Evolutionary conservation across 257 asterid species (phyloP).

Genomic region (Lantana camara): DNA sequence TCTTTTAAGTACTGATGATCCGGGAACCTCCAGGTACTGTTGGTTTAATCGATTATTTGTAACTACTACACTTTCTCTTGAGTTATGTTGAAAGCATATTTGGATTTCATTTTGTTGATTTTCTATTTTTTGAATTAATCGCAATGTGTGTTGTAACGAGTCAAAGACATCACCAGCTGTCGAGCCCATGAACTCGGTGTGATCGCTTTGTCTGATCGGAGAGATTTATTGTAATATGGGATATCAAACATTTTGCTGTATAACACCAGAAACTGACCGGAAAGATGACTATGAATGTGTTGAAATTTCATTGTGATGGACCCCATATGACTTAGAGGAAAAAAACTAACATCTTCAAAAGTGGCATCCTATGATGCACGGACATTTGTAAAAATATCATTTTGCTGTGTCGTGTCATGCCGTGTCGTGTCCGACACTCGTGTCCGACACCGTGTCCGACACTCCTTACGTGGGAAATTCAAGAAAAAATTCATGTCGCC

Average conservation of each 20-base stretch:
- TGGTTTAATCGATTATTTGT: neutral
- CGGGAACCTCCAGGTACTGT: slow-evolving; percentile 48
- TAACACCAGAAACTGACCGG: neutral
- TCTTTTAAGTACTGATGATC: slow-evolving; percentile 51
- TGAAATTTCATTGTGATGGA: slow-evolving; percentile 7
- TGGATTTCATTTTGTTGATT: neutral
- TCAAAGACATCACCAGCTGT: neutral
- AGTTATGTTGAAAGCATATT: neutral
- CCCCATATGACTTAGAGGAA: neutral
- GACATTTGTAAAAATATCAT: no score
- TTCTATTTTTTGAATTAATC: neutral
- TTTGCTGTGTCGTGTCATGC: no score
- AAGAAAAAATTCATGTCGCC: no score
- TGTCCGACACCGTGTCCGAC: no score
- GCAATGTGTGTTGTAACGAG: slow-evolving; percentile 9
- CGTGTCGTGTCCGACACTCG: no score
- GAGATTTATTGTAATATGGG: neutral
- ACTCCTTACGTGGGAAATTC: no score
- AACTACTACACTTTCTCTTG: slow-evolving; percentile 20
- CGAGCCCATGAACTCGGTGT: slow-evolving; percentile 18
- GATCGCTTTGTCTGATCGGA: slow-evolving; percentile 18
- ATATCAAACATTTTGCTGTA: slow-evolving; percentile 4
- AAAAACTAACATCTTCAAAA: neutral
- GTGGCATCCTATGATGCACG: no score
- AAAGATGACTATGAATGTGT: slow-evolving; percentile 3